Evolutionary conservation across 2,329 filamentous ascomycete species (phyloP).

Genomic region (Magnaporthiopsis incrustans): DNA sequence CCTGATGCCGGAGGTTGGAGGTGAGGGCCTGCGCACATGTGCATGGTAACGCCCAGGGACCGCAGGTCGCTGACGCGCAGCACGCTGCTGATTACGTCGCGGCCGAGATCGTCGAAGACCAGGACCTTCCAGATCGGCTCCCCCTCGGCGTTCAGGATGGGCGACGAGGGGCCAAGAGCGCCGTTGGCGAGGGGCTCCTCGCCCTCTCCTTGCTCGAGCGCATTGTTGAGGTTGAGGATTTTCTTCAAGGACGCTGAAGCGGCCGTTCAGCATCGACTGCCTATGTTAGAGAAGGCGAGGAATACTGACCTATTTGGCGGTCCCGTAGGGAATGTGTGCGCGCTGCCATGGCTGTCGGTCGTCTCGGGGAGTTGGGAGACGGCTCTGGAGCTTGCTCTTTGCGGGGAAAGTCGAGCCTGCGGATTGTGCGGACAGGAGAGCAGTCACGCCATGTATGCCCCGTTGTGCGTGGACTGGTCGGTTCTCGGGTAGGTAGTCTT

Average conservation of each 20-base stretch:
- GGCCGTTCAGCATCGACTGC: slow-evolving; percentile 1
- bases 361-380: background rate
- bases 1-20: background rate
- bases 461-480: background rate
- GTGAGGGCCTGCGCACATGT: slow-evolving; percentile 54
- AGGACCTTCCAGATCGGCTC: slow-evolving; percentile 97
- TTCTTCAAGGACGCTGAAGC: slow-evolving; percentile 78
- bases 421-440: background rate
- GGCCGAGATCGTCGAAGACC: slow-evolving; percentile 83
- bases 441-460: background rate
- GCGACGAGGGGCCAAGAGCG: slow-evolving; percentile 59
- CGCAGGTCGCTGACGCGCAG: slow-evolving; percentile 88
- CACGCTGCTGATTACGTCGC: slow-evolving; percentile 95
- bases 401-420: background rate
- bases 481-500: background rate
- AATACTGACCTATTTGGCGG: slow-evolving; percentile 39
- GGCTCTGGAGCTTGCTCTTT: background rate
- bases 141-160: slow-evolving; percentile 76
- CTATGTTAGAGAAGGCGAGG: background rate
- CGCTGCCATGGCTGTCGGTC: slow-evolving; percentile 30
- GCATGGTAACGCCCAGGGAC: slow-evolving; percentile 91
- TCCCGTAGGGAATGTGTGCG: slow-evolving; percentile 40
- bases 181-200: slow-evolving; percentile 59
- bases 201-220: slow-evolving; percentile 48
- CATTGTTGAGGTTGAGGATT: slow-evolving; percentile 81